Conservation (phyloP, 345 rosid genomes). For the Noccaea bulbosa region DNA sequence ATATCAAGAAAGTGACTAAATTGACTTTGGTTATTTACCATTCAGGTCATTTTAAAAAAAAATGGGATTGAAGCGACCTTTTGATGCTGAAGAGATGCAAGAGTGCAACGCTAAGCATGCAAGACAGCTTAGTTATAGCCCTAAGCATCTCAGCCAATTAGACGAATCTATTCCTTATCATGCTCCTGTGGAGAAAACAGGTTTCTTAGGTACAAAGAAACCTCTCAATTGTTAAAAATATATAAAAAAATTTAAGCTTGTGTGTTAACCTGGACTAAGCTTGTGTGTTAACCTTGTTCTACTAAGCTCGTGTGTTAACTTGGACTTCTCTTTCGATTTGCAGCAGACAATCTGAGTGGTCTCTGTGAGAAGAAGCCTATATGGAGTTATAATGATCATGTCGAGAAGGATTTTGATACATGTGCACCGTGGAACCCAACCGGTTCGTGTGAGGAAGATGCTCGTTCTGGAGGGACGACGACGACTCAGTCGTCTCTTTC, state of each 20-base stretch:
- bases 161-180: slow-evolving; percentile 41
- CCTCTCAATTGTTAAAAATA: not conserved
- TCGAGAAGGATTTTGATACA: slow-evolving; percentile 39
- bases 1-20: slow-evolving; percentile 1
- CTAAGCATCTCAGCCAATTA: slow-evolving; percentile 34
- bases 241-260: not conserved
- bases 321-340: slow-evolving; percentile 17
- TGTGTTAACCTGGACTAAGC: too few species aligned
- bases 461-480: too few species aligned
- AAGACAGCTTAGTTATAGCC: slow-evolving; percentile 44
- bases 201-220: slow-evolving; percentile 41
- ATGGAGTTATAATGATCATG: slow-evolving; percentile 25
- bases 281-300: slow-evolving; percentile 11
- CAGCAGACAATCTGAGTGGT: slow-evolving; percentile 38
- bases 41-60: slow-evolving; percentile 12
- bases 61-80: slow-evolving; percentile 63
- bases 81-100: slow-evolving; percentile 53
- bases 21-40: slow-evolving; percentile 30
- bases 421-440: slow-evolving; percentile 30
- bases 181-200: slow-evolving; percentile 19
- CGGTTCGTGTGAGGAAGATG: slow-evolving; percentile 46
- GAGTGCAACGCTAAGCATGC: slow-evolving; percentile 54
- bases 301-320: not conserved
- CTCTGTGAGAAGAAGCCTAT: slow-evolving; percentile 28
- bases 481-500: slow-evolving; percentile 43